phyloP scores from a whole-genome alignment of 192 early-diverging fungal species.

The Coemansia sp. region DNA sequence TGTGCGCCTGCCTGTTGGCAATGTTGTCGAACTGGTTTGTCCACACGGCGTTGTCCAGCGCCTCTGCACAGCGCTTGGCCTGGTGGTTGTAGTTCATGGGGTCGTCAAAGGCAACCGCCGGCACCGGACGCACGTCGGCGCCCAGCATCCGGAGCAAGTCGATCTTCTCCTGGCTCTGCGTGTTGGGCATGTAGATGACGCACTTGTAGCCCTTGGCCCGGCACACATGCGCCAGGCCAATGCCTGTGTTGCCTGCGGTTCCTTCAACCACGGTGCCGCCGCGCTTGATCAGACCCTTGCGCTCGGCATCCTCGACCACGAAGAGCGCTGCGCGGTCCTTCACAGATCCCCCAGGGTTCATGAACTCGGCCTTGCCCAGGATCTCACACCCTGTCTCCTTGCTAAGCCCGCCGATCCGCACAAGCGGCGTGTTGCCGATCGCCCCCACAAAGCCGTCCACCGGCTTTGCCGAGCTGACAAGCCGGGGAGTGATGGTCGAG shows the following conservation, averaged over 20 bases:
- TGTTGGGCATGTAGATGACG: slow-evolving; percentile 98
- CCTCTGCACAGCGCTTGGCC: slow-evolving; percentile 79
- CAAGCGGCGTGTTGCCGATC: slow-evolving; percentile 89
- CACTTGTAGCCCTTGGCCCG: slow-evolving; percentile 93
- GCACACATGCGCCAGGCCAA: slow-evolving; percentile 93
- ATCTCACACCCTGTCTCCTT: slow-evolving; percentile 85
- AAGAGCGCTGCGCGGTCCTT: slow-evolving; percentile 96
- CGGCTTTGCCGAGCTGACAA: slow-evolving; percentile 54
- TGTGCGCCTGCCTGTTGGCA: slow-evolving; percentile 89
- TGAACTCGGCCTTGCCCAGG: slow-evolving; percentile 93
- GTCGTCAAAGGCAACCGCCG: slow-evolving; percentile 89
- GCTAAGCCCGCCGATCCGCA: slow-evolving; percentile 70
- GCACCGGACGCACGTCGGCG: slow-evolving; percentile 91
- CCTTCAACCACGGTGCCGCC: slow-evolving; percentile 91
- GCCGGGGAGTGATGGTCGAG: slow-evolving; percentile 26
- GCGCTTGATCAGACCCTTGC: slow-evolving; percentile 77
- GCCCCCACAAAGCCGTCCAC: slow-evolving; percentile 78
- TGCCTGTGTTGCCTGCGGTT: slow-evolving; percentile 93
- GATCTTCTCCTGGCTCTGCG: slow-evolving; percentile 94
- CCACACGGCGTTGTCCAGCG: slow-evolving; percentile 85
- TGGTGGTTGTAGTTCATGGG: slow-evolving; percentile 96
- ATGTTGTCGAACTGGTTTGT: slow-evolving; percentile 97
- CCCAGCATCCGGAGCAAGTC: slow-evolving; percentile 90
- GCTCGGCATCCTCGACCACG: slow-evolving; percentile 94
- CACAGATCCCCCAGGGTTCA: slow-evolving; percentile 96